Evolutionary conservation across 371 early-diverging fungal genomes (phyloP).

Genomic region (Actinomucor elegans): DNA sequence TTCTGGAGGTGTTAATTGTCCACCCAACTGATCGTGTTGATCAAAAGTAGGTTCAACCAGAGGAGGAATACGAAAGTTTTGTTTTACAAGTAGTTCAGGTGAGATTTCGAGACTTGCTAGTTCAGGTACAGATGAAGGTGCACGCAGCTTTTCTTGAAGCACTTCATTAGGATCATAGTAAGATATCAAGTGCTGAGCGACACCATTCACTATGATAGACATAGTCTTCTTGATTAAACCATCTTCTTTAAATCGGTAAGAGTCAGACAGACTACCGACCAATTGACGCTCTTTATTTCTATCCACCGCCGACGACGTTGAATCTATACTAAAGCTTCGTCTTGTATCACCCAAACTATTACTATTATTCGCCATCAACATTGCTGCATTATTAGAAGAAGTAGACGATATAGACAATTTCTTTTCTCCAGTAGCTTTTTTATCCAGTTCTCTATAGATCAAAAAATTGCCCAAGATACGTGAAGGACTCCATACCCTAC

Average conservation of each 20-base stretch:
- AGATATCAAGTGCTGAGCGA: conserved; percentile 80
- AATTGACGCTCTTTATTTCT: conserved; percentile 57
- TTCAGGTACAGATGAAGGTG: conserved; percentile 55
- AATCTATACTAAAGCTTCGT: conserved; percentile 31
- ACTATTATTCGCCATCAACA: not conserved
- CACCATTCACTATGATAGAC: conserved; percentile 76
- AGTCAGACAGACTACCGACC: conserved; percentile 62
- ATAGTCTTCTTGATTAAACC: conserved; percentile 87
- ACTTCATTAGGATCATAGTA: conserved; percentile 83
- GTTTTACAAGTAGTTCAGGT: conserved; percentile 47
- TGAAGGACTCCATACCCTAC: conserved; percentile 68
- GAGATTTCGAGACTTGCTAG: conserved; percentile 58
- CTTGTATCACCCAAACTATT: not conserved
- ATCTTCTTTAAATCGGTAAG: conserved; percentile 71
- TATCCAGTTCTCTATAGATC: conserved; percentile 61
- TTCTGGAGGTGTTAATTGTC: conserved; percentile 26
- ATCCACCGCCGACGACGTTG: conserved; percentile 17
- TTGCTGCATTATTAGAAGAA: not conserved
- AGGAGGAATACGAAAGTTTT: conserved; percentile 57
- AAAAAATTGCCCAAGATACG: conserved; percentile 66
- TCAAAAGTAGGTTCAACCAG: conserved; percentile 42
- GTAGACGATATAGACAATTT: conserved; percentile 15
- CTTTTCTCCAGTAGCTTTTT: conserved; percentile 30
- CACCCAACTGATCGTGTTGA: conserved; percentile 4
- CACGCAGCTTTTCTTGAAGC: conserved; percentile 52